phyloP scores from a whole-genome alignment of 768 basidiomycete genomes.

The Kwoniella europaea region DNA sequence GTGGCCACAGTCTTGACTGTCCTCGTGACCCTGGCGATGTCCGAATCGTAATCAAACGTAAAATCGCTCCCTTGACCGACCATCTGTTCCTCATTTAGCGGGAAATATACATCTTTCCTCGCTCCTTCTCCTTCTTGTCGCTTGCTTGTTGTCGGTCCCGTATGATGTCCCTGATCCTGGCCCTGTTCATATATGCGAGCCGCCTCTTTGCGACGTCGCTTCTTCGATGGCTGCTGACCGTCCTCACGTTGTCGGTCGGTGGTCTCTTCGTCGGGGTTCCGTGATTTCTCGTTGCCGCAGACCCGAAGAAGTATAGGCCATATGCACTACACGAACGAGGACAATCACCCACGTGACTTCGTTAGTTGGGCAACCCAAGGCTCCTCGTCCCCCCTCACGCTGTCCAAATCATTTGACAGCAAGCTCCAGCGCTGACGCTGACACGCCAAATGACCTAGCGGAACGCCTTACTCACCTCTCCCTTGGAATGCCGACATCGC shows the following conservation, averaged over 20 bases:
- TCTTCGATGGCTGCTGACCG: neutral
- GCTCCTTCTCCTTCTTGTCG: neutral
- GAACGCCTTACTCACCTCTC: neutral
- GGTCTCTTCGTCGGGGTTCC: neutral
- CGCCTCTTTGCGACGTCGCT: neutral
- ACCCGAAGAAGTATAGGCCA: neutral
- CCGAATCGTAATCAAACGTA: constrained; percentile 4
- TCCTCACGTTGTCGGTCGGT: neutral
- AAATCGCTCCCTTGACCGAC: constrained; percentile 1
- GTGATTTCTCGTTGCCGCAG: neutral
- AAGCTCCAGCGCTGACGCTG: no score
- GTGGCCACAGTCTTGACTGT: neutral
- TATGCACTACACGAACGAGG: constrained; percentile 2
- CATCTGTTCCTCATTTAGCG: constrained; percentile 4
- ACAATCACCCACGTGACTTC: neutral
- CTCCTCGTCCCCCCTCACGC: no score
- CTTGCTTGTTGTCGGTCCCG: neutral
- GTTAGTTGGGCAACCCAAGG: neutral
- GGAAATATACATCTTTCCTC: constrained; percentile 2
- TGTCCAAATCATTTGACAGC: no score
- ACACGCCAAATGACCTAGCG: no score
- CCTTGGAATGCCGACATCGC: constrained; percentile 5
- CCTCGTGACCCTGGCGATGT: neutral
- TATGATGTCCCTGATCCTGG: no score
- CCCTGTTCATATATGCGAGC: no score